Evolutionary conservation across 495 filamentous ascomycete genomes (phyloP).

Genomic region (Neurospora sp.): DNA sequence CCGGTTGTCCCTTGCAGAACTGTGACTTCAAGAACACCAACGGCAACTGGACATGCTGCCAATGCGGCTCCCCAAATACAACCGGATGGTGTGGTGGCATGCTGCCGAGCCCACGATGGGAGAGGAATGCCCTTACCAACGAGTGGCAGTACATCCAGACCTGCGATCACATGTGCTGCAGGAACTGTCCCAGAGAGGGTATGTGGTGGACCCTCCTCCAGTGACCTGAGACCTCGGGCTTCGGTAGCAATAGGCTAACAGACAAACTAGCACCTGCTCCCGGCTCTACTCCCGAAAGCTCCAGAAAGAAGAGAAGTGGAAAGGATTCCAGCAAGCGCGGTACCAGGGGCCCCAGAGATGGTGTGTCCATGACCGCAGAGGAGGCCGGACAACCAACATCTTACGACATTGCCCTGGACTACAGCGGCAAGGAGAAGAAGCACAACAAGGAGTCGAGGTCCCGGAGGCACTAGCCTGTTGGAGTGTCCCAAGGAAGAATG

Average conservation of each 20-base stretch:
- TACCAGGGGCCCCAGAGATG: not conserved
- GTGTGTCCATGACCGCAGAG: not conserved
- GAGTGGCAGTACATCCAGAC: slow-evolving; percentile 25
- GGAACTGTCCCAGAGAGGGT: slow-evolving; percentile 27
- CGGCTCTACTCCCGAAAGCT: slow-evolving; percentile 2
- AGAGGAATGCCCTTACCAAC: slow-evolving; percentile 25
- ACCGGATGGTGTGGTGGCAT: slow-evolving; percentile 29
- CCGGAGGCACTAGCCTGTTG: not conserved
- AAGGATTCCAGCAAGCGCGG: slow-evolving; percentile 9
- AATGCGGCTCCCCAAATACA: slow-evolving; percentile 29
- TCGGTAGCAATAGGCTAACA: not conserved
- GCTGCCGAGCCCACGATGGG: slow-evolving; percentile 15
- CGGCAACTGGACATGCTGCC: slow-evolving; percentile 33
- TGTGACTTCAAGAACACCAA: slow-evolving; percentile 30
- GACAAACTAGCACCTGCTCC: not conserved
- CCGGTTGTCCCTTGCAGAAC: slow-evolving; percentile 28
- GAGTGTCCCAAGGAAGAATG: not conserved
- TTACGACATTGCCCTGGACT: slow-evolving; percentile 14
- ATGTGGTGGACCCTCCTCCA: slow-evolving; percentile 2
- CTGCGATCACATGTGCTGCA: slow-evolving; percentile 35
- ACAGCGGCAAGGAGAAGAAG: slow-evolving; percentile 8
- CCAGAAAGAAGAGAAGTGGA: not conserved
- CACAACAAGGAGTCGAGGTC: not conserved
- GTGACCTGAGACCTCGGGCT: not conserved
- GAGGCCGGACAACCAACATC: slow-evolving; percentile 2